Evolutionary conservation across 805 yeast species (phyloP), one percentile per base, ranked within the genome.

Genomic region (Nakazawaea ernobii): DNA sequence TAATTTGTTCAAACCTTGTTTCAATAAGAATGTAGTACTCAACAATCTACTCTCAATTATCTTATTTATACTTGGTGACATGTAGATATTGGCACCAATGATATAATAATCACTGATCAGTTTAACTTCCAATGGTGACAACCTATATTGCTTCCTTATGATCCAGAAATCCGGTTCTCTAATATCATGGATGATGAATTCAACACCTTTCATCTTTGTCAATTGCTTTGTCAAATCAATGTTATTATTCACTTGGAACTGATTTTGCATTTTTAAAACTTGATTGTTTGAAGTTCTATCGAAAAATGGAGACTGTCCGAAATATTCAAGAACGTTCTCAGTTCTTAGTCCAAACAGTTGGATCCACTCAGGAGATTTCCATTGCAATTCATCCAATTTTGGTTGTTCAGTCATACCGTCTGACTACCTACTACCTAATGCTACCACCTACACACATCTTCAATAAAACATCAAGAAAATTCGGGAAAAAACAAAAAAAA

Each of bases 321-420:
- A 91, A 66, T 94, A 94, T 50, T 94, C 98, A 17, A 94, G 74
- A 1, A 94, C 97, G 60, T 91, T 94, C 45, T 83, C 95, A 0
- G 95, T 86, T 39, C 90, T 75, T 24, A 94, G 75, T 0, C 96
- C 97, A 61, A 82, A 82, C 45, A 83, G 78, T 61, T 90, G 96
- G 53, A 94, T 89, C 95, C 97, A 94, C 64, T 94, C 99, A 1
- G 99, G 98, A 3, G 94, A 84, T 54, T 91, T 80, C 99, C 99
- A 94, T 63, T 91, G 98, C 37, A 94, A 74, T 58, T 92, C 97
- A 60, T 91, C 97, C 27, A 91, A 70, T 29, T 72, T 71, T 43
- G 73, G 55, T 26, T n/a, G 27, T 30, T 40, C 35, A 15, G 43
- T n/a, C 43, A 40, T n/a, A n/a, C n/a, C n/a, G n/a, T n/a, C n/a